phyloP scores from a whole-genome alignment of 2,329 filamentous ascomycete genomes.

The Fusarium palustre region DNA sequence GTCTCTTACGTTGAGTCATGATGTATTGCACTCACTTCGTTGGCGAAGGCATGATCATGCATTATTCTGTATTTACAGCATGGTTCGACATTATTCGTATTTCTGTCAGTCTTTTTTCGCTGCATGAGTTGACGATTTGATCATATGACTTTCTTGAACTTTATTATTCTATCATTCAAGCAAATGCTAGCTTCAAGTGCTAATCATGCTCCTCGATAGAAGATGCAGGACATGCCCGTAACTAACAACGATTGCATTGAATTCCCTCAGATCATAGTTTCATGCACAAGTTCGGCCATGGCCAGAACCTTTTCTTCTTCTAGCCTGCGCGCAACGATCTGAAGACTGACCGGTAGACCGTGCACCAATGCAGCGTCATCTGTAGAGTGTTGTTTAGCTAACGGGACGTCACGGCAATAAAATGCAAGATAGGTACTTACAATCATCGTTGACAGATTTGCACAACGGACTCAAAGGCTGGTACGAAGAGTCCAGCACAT shows the following conservation, averaged over 20 bases:
- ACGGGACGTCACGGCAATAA: accelerated
- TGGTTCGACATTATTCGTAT: background rate
- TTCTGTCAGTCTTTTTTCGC: background rate
- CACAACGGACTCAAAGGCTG: conserved; percentile 54
- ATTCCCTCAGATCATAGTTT: conserved; percentile 8
- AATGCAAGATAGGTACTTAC: conserved; percentile 50
- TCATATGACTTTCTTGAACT: background rate
- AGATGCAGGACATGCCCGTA: background rate
- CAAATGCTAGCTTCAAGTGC: background rate
- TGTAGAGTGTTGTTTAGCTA: conserved; percentile 32
- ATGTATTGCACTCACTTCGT: background rate
- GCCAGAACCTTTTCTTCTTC: conserved; percentile 57
- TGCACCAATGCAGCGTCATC: conserved; percentile 56
- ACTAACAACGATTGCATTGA: background rate
- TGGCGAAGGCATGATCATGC: background rate
- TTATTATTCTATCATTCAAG: background rate
- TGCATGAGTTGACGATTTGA: background rate
- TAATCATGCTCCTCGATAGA: background rate
- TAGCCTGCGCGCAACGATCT: conserved; percentile 57
- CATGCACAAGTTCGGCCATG: conserved; percentile 36
- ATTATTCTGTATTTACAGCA: background rate
- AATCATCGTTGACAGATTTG: conserved; percentile 55
- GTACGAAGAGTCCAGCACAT: conserved; percentile 49
- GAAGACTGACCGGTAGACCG: conserved; percentile 58
- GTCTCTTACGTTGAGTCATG: background rate